Evolutionary conservation across 2,329 filamentous ascomycete genomes (phyloP).

Genomic region (Pseudogymnoascus sp.): DNA sequence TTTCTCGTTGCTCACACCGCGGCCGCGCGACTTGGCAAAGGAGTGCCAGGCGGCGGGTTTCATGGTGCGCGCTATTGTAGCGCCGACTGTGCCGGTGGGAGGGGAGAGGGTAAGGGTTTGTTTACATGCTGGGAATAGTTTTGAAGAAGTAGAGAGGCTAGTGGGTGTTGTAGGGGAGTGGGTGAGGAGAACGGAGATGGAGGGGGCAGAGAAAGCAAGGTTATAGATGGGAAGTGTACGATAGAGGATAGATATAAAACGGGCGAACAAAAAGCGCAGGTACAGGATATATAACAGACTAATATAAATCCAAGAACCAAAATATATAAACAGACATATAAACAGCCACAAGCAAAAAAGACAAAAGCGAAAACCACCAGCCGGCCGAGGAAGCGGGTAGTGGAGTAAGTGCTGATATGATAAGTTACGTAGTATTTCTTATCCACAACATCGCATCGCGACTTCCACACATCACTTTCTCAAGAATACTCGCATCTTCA

Average conservation of each 20-base stretch:
- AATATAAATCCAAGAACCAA: neutral
- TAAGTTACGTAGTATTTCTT: neutral
- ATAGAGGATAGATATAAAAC: neutral
- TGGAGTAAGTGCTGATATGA: neutral
- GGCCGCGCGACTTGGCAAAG: constrained; percentile 51
- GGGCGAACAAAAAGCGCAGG: neutral
- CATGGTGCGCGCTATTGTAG: constrained; percentile 58
- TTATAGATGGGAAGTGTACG: neutral
- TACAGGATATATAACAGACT: neutral
- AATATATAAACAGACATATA: neutral
- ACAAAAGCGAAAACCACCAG: neutral
- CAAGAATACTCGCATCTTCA: neutral
- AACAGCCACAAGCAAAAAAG: neutral
- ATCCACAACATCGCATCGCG: neutral
- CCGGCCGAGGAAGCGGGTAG: neutral
- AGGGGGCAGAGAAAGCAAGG: neutral
- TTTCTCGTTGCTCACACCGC: constrained; percentile 51
- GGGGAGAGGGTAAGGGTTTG: constrained; percentile 60
- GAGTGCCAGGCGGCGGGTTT: constrained; percentile 53
- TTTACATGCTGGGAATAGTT: constrained; percentile 59
- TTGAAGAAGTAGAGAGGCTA: constrained; percentile 48
- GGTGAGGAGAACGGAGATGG: constrained; percentile 12
- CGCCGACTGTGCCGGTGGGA: constrained; percentile 59
- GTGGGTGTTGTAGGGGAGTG: constrained; percentile 20
- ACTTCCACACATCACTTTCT: neutral